phyloP scores from a whole-genome alignment of 148 eudicot genomes.

The Camellia lanceoleosa region DNA sequence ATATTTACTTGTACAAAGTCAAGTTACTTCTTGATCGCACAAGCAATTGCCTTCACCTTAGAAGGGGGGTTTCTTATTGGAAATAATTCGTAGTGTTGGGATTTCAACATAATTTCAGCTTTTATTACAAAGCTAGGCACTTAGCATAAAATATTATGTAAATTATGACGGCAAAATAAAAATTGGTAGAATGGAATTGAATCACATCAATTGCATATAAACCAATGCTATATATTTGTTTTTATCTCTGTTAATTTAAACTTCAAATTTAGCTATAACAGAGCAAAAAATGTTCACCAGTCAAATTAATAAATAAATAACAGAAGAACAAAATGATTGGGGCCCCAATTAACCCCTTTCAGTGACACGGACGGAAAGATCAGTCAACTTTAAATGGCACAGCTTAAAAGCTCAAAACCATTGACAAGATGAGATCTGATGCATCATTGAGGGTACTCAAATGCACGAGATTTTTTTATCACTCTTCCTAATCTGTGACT shows the following conservation, averaged over 20 bases:
- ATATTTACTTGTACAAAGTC: not conserved
- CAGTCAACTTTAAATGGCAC: not conserved
- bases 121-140: not conserved
- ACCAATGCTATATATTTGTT: not conserved
- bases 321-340: not conserved
- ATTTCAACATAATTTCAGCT: not conserved
- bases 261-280: not conserved
- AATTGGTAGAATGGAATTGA: not conserved
- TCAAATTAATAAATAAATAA: not conserved
- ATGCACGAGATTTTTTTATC: not conserved
- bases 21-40: not conserved
- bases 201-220: not conserved
- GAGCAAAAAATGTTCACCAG: not conserved
- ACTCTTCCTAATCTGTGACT: not conserved
- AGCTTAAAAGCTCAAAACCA: not conserved
- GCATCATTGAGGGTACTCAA: not conserved
- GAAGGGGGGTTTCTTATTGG: not conserved
- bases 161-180: not conserved
- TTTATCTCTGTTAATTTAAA: not conserved
- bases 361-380: not conserved
- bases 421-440: not conserved
- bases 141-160: not conserved
- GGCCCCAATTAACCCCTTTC: not conserved
- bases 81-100: not conserved
- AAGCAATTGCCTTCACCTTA: constrained; percentile 2